Conservation (phyloP, 371 early-diverging fungal species). For the Haplosporangium sp. region DNA sequence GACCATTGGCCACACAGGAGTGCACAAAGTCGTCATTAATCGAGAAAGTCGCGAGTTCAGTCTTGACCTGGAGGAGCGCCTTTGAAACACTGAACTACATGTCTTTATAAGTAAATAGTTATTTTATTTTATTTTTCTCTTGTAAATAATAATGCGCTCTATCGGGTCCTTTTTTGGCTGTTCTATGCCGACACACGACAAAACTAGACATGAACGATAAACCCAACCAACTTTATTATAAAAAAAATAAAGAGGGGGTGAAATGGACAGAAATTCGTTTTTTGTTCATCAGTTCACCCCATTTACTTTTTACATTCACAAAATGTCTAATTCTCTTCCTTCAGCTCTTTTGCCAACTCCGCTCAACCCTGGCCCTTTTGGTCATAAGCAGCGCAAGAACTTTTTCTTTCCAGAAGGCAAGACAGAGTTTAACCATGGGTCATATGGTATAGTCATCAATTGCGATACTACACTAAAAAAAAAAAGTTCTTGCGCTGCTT, state of each 20-base stretch:
- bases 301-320: not conserved
- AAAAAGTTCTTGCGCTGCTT: not conserved
- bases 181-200: not conserved
- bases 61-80: constrained; percentile 32
- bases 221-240: too few relatives aligned
- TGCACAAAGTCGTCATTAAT: constrained; percentile 47
- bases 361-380: constrained; percentile 54
- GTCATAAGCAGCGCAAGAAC: constrained; percentile 55
- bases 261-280: not conserved
- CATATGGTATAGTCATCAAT: constrained; percentile 49
- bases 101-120: not conserved
- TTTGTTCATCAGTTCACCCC: not conserved
- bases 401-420: constrained; percentile 59
- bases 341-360: constrained; percentile 22
- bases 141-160: not conserved
- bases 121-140: too few relatives aligned
- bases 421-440: constrained; percentile 62
- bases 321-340: constrained; percentile 3
- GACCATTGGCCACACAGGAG: constrained; percentile 49
- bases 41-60: constrained; percentile 42
- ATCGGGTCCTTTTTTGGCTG: not conserved
- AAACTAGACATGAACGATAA: not conserved
- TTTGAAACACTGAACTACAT: not conserved
- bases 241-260: not conserved
- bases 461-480: constrained; percentile 17